Conservation (phyloP, 1,284 basidiomycete genomes). For the Pascua sp. region DNA sequence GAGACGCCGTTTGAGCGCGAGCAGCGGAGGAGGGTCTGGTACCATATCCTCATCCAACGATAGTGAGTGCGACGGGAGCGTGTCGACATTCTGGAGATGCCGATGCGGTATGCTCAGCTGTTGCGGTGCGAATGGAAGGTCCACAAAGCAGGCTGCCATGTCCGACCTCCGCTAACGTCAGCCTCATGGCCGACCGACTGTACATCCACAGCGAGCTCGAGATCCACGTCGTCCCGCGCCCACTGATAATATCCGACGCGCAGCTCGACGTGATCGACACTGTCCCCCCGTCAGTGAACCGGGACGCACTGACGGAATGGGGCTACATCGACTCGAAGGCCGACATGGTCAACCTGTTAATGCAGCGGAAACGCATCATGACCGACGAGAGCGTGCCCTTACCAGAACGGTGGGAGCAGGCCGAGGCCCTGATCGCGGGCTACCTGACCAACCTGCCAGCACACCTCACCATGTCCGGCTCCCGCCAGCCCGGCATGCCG, state of each 20-base stretch:
- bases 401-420: neutral
- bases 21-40: slow-evolving; percentile 2
- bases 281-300: neutral
- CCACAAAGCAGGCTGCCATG: no score
- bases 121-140: no score
- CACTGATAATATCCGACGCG: neutral
- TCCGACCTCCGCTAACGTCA: neutral
- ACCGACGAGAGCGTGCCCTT: neutral
- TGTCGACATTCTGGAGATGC: no score
- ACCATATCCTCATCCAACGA: neutral
- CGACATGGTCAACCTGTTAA: neutral
- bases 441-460: neutral
- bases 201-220: neutral
- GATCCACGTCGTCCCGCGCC: neutral
- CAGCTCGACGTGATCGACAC: neutral
- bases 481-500: neutral
- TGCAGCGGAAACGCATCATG: neutral
- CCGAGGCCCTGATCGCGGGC: neutral
- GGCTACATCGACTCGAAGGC: slow-evolving; percentile 4
- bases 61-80: neutral
- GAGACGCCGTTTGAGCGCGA: slow-evolving; percentile 3
- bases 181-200: neutral
- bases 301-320: neutral
- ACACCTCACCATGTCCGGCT: neutral
- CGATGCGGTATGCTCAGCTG: no score